Base-by-base conservation (phyloP, 768 basidiomycete species). In the Coprinopsis cinerea region DNA sequence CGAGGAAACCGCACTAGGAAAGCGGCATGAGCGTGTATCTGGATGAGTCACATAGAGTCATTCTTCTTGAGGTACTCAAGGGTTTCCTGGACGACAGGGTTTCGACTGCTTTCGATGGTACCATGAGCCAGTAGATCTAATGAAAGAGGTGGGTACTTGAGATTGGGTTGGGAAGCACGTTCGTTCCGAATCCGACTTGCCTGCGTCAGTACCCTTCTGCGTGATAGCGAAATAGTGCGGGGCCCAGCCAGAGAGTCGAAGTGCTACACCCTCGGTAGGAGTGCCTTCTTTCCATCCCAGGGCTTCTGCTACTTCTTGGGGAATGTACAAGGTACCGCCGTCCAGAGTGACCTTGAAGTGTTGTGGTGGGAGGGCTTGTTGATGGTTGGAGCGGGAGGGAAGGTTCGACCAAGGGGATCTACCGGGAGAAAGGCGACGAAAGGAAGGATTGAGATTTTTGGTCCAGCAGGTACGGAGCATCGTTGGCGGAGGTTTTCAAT, bases 181-280 rank as follows among this genome's bases (percentile, higher is more conserved):
- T 28, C 36, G 30, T 14, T 6, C 9, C 23, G n/a, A 35, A 20
- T 14, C 20, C 1, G 4, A 42, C 51, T 30, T 26, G 48, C 55
- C 52, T 44, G 52, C 52, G 20, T 56, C 55, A 22, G 55, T 56
- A 2, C 55, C 55, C 46, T 56, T 53, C 44, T 45, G 55, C 28
- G 52, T 56, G 26, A 56, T 56, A 1, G 55, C 55, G 42, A 56
- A 56, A 24, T 56, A 56, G 49, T 53, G 47, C 4, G 52, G 55
- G 3, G 49, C 43, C 55, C 55, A 56, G 15, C 55, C 53, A 13
- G 47, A 49, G 14, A 56, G 46, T 10, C 55, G 47, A 2, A 56
- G 42, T 13, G 55, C 36, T 1, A 56, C 46, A 1, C 55, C 55
- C 7, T 56, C 53, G 6, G 49, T 39, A 18, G 55, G 30, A 2